Evolutionary conservation across 352 stramenopile species (phyloP), one percentile per base, ranked within the genome.

Genomic region (Phytophthora europaea): DNA sequence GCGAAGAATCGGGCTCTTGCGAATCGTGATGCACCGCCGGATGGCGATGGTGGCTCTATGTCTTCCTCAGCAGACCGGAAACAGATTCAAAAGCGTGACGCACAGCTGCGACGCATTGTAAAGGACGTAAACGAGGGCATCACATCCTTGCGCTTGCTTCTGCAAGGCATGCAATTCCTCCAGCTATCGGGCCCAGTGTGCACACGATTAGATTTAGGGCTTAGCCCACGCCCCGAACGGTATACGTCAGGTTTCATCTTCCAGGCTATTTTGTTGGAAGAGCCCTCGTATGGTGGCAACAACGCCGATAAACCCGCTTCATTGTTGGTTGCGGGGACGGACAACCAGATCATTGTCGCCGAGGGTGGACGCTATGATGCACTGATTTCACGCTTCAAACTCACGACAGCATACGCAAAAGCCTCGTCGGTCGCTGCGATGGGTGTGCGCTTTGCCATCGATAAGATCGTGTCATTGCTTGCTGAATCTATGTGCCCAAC

Each of bases 201-300:
- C 40, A 79, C 78, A 31, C 80, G 88, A 15, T 72, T 97, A 20
- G 90, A 97, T 65, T 77, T 97, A 22, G 90, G 90, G 0, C 28
- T 97, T 43, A 94, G 85, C 48, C 88, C 85, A 31, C 83, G 88
- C 3, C 90, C 88, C 4, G 89, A 95, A 56, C 77, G 88, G 12
- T 97, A 93, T 52, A 84, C 85, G 1, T 94, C 87, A 15, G 90
- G 89, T 1, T 93, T 97, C 52, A 85, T 97, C 36, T 97, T 97
- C 70, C 88, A 96, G 65, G 89, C 89, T 3, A 87, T 95, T 28
- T 83, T 94, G 50, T 77, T 89, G 22, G 75, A 67, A 28, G 67
- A 75, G 40, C 57, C 70, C 31, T 51, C 65, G 33, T 70, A 65
- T 61, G 52, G 65, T 45, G 65, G 57, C 6, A 67, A 68, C n/a